A percentile compares a stretch with the other conserved stretches of the same genome.
Conservation (phyloP, 805 yeast species). For the Clavispora santaluciae region DNA sequence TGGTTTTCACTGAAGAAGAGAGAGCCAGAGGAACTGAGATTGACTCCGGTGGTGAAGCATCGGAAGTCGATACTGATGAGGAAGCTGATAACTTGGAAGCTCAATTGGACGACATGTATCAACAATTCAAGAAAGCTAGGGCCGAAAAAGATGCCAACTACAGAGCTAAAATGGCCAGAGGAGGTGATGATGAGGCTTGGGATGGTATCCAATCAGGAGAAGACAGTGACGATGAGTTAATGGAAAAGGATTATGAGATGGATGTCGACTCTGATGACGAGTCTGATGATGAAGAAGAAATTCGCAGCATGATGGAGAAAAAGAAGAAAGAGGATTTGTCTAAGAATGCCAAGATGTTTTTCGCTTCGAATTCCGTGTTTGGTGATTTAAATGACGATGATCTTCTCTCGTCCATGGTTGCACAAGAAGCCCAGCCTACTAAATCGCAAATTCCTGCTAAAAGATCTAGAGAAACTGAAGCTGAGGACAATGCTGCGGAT, state of each 20-base stretch:
- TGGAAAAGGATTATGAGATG: constrained; percentile 43
- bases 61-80: constrained; percentile 37
- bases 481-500: constrained; percentile 38
- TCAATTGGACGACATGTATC: constrained; percentile 80
- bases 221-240: constrained; percentile 29
- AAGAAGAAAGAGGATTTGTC: constrained; percentile 31
- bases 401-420: constrained; percentile 20
- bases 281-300: constrained; percentile 60
- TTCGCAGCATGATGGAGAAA: constrained; percentile 47
- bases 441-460: background rate
- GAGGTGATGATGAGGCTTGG: constrained; percentile 76
- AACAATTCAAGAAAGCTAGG: constrained; percentile 58
- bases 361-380: constrained; percentile 37
- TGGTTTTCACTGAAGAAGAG: constrained; percentile 57
- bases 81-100: constrained; percentile 69
- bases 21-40: constrained; percentile 52
- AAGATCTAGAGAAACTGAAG: background rate
- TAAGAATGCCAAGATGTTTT: constrained; percentile 33
- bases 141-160: constrained; percentile 66
- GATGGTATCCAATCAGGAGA: constrained; percentile 59
- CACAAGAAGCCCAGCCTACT: constrained; percentile 5
- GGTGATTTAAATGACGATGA: constrained; percentile 44
- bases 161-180: constrained; percentile 68
- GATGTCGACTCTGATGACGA: constrained; percentile 51
- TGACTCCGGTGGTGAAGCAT: constrained; percentile 38